Evolutionary conservation across 2,329 filamentous ascomycete genomes (phyloP), one percentile per base, ranked within the genome.

Genomic region (Curvularia hawaiiensis): DNA sequence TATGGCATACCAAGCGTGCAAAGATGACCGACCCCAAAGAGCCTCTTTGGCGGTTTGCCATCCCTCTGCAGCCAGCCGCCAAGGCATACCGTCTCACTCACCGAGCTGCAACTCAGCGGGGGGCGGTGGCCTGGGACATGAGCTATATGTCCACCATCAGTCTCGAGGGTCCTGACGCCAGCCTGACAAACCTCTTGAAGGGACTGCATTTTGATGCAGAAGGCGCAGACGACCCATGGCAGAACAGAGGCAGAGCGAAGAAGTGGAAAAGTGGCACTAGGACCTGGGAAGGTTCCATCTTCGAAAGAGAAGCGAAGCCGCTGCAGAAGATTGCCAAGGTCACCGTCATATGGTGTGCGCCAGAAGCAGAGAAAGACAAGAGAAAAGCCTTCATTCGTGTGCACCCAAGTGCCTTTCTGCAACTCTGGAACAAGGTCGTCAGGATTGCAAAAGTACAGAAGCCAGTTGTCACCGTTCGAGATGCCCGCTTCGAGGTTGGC

Each of bases 1-100:
- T 96, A 63, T 99, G 90, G 85, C 93, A 97, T 77, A 88, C 94
- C 2, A 99, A 99, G 76, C 83, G 95, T 58, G 92, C 95, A 22
- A 90, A 85, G 59, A 96, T 99, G 90, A 92, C 92, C 0, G 83
- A 86, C 8, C 89, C 91, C 0, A 88, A 85, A 48, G 84, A 89
- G 44, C 89, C 91, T 3, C 77, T 95, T n/a, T 99, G 95, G 95
- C 85, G 92, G 40, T 97, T 97, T 75, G 87, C 91, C 0, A 80
- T 98, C 24, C 92, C 93, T 0, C 75, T 96, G 62, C 92, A 90
- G 4, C 92, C 94, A 0, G 96, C 90, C 28, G 88, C 92, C 71
- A 99, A 99, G 80, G 88, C 89, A 50, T 97, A 97, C 73, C 83
- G 95, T 50, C 87, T 91, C 45, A 95, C 91, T 0, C 92, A 98